Percentiles rank a stretch among this genome's conserved stretches.
phyloP scores from a whole-genome alignment of 345 rosid species.

The Angophora floribunda region DNA sequence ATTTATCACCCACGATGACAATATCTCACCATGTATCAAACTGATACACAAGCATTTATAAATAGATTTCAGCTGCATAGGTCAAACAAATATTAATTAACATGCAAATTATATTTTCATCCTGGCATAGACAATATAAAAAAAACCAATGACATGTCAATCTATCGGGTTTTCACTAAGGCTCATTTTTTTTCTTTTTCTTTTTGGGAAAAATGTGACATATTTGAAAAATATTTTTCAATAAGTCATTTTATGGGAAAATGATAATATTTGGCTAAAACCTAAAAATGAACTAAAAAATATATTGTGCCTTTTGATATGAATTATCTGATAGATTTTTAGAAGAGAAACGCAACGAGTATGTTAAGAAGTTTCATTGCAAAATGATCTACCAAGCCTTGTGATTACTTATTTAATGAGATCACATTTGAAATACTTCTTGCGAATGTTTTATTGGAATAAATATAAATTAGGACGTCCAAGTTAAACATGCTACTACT shows the following conservation, averaged over 20 bases:
- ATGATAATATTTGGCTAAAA: too few species aligned
- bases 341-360: too few species aligned
- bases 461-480: not conserved
- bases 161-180: not conserved
- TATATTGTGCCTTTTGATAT: too few species aligned
- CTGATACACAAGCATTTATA: not conserved
- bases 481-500: not conserved
- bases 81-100: not conserved
- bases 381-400: too few species aligned
- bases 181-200: too few species aligned
- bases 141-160: not conserved
- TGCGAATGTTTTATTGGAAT: not conserved
- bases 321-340: too few species aligned
- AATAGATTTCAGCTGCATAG: not conserved
- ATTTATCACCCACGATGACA: not conserved
- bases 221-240: too few species aligned
- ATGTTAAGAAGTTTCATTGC: not conserved
- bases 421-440: not conserved
- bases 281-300: too few species aligned
- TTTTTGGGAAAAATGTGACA: too few species aligned
- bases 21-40: not conserved
- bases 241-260: too few species aligned
- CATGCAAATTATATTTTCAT: not conserved
- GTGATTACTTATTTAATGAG: not conserved
- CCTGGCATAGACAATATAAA: not conserved